Evolutionary conservation across 495 filamentous ascomycete genomes (phyloP).

Genomic region (Podospora pseudopauciseta): DNA sequence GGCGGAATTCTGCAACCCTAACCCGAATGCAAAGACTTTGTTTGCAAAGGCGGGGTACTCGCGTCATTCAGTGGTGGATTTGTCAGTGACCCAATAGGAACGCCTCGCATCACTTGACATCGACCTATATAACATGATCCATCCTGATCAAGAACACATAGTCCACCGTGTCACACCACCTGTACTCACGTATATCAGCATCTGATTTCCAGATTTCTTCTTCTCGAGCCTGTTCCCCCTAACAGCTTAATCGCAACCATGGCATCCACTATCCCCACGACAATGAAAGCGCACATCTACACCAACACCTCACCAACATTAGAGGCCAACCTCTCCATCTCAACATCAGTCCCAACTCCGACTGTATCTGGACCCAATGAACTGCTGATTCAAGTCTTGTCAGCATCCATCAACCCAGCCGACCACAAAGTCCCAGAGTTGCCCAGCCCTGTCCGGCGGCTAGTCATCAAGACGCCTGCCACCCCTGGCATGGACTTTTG

Average conservation of each 20-base stretch:
- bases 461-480: constrained; percentile 43
- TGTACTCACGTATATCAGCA: neutral
- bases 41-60: neutral
- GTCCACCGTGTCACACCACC: neutral
- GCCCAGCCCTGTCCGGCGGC: constrained; percentile 34
- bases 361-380: constrained; percentile 1
- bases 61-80: neutral
- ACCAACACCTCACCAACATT: neutral
- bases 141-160: neutral
- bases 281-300: neutral
- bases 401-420: constrained; percentile 60
- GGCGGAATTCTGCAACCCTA: neutral
- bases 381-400: constrained; percentile 55
- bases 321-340: neutral
- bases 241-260: neutral
- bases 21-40: neutral
- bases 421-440: constrained; percentile 68
- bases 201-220: neutral
- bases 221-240: neutral
- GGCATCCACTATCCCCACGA: constrained; percentile 5
- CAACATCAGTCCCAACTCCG: neutral
- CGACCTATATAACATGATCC: neutral
- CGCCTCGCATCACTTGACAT: neutral
- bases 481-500: constrained; percentile 63
- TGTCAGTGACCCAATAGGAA: neutral